phyloP scores from a whole-genome alignment of 306 rosid species.

The Gastrolobium villosum region DNA sequence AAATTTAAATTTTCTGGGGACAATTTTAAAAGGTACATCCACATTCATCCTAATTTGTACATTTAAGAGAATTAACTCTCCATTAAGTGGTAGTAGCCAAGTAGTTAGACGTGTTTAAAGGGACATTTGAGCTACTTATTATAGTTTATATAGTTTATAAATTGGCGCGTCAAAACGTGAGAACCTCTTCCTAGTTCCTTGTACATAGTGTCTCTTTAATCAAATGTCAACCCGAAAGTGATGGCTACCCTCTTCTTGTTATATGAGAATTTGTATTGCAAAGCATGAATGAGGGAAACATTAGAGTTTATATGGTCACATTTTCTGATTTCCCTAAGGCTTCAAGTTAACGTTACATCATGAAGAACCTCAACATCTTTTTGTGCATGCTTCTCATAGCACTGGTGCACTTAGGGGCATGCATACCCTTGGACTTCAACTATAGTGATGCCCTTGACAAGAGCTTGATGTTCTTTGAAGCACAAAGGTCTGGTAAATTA shows the following conservation, averaged over 20 bases:
- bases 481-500: constrained; percentile 84
- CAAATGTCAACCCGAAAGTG: constrained; percentile 63
- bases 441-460: constrained; percentile 82
- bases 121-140: not conserved
- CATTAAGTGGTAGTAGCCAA: not conserved
- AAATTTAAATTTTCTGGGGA: not conserved
- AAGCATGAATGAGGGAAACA: constrained; percentile 1
- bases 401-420: constrained; percentile 40
- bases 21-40: not conserved
- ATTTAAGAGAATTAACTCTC: not conserved
- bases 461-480: constrained; percentile 83
- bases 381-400: constrained; percentile 47
- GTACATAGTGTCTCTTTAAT: constrained; percentile 3
- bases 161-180: constrained; percentile 65
- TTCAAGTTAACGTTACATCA: constrained; percentile 16
- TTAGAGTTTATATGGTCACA: constrained; percentile 13
- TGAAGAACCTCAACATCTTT: constrained; percentile 55
- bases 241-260: constrained; percentile 50
- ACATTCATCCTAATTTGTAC: not conserved
- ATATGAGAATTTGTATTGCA: constrained; percentile 17
- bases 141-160: constrained; percentile 2
- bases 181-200: constrained; percentile 55
- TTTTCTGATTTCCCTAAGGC: no score
- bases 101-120: not conserved
- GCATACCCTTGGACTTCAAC: constrained; percentile 48